phyloP scores from a whole-genome alignment of 1,284 basidiomycete species.

The Ceratobasidium sp. region DNA sequence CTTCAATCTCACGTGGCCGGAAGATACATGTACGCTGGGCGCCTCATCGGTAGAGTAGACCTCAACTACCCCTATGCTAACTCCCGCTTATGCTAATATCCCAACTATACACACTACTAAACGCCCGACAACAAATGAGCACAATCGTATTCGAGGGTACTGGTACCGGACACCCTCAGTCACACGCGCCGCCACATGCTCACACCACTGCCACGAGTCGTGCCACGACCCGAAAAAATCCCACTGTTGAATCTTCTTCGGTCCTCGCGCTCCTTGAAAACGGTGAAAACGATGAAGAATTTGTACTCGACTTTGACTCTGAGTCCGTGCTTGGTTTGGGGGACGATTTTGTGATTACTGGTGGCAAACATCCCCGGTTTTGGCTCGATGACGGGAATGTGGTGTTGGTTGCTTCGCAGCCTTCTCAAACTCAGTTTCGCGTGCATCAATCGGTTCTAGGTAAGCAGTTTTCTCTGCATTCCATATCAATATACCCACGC shows the following conservation, averaged over 20 bases:
- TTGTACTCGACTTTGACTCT: conserved; percentile 28
- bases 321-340: conserved; percentile 26
- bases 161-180: neutral
- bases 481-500: neutral
- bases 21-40: conserved; percentile 30
- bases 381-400: conserved; percentile 37
- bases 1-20: conserved; percentile 23
- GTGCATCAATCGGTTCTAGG: conserved; percentile 36
- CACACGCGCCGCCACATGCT: conserved; percentile 6
- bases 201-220: conserved; percentile 3
- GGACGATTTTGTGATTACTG: conserved; percentile 39
- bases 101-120: conserved; percentile 10
- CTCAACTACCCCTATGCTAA: conserved; percentile 18
- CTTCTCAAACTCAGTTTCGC: conserved; percentile 30
- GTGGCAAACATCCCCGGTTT: conserved; percentile 31
- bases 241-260: neutral
- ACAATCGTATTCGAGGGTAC: conserved; percentile 2
- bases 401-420: conserved; percentile 23
- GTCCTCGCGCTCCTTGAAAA: conserved; percentile 10
- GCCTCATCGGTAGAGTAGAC: neutral
- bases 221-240: neutral
- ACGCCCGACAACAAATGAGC: conserved; percentile 22
- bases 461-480: neutral
- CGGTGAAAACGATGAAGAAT: conserved; percentile 27
- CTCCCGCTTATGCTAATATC: conserved; percentile 4